These are phyloP conservation scores for Lentinula guzmanii DNA, from an alignment of 768 basidiomycete species.

Conservation along the genomic window DNA sequence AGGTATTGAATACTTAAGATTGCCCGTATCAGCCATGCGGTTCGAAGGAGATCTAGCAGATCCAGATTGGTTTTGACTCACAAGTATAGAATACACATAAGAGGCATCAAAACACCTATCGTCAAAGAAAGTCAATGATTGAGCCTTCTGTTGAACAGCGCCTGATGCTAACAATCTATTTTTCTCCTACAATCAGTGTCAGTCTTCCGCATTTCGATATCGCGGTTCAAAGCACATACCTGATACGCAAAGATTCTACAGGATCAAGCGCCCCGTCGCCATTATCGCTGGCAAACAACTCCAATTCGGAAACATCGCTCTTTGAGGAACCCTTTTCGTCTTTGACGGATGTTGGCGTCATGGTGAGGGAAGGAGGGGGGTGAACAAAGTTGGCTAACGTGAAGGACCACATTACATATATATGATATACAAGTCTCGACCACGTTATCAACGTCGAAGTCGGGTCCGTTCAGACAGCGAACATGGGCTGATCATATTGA, in stretches of 20 bases:
- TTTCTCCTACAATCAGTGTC: constrained; percentile 33
- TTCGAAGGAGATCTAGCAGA: neutral
- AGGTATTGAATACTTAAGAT: constrained; percentile 66
- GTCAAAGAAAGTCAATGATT: constrained; percentile 31
- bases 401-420: neutral
- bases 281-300: neutral
- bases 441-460: neutral
- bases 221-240: constrained; percentile 25
- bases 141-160: constrained; percentile 68
- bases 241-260: constrained; percentile 42
- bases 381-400: neutral
- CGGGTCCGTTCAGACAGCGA: neutral
- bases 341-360: neutral
- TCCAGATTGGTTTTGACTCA: constrained; percentile 16
- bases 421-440: neutral
- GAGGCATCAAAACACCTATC: neutral
- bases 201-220: neutral
- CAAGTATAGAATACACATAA: constrained; percentile 47
- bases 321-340: neutral
- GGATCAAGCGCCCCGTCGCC: constrained; percentile 33
- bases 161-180: constrained; percentile 39
- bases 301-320: neutral
- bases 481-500: neutral
- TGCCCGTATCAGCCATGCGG: neutral
- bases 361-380: neutral